Evolutionary conservation across 2,329 filamentous ascomycete genomes (phyloP).

Genomic region (Fusarium solani-melongenae): DNA sequence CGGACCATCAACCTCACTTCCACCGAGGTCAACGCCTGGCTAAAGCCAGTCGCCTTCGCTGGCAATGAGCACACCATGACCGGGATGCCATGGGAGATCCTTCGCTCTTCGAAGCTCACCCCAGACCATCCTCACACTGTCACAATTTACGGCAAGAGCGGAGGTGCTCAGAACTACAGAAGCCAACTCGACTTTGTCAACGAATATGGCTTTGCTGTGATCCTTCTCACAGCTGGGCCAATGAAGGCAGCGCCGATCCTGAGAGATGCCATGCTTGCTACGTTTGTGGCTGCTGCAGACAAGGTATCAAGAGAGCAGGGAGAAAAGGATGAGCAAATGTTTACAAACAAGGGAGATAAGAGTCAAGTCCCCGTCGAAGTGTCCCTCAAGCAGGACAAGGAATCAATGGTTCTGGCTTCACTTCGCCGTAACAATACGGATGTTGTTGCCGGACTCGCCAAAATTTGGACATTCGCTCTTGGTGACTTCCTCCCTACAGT

Average conservation of each 20-base stretch:
- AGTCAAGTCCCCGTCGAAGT: constrained; percentile 16
- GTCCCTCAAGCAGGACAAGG: constrained; percentile 35
- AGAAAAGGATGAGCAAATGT: constrained; percentile 25
- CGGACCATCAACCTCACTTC: constrained; percentile 40
- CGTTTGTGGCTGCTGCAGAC: constrained; percentile 45
- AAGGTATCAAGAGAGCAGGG: constrained; percentile 42
- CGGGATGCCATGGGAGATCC: constrained; percentile 53
- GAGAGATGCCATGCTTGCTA: constrained; percentile 43
- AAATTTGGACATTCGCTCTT: constrained; percentile 40
- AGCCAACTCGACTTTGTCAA: constrained; percentile 50
- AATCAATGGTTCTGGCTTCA: constrained; percentile 40
- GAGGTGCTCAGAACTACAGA: constrained; percentile 48
- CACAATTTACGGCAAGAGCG: constrained; percentile 49
- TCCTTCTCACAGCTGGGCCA: constrained; percentile 48
- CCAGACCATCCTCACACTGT: constrained; percentile 45
- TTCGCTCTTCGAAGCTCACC: constrained; percentile 41
- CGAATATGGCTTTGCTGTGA: constrained; percentile 48
- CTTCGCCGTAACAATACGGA: constrained; percentile 38
- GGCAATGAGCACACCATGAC: constrained; percentile 46
- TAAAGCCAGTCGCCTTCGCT: constrained; percentile 48
- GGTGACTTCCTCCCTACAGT: constrained; percentile 37
- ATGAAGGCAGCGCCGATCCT: constrained; percentile 42
- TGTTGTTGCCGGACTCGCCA: constrained; percentile 26
- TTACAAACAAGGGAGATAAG: neutral
- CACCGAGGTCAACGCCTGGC: constrained; percentile 45